Conservation (phyloP, 108 stramenopile genomes). For the Pseudonitzschia multiseries region DNA sequence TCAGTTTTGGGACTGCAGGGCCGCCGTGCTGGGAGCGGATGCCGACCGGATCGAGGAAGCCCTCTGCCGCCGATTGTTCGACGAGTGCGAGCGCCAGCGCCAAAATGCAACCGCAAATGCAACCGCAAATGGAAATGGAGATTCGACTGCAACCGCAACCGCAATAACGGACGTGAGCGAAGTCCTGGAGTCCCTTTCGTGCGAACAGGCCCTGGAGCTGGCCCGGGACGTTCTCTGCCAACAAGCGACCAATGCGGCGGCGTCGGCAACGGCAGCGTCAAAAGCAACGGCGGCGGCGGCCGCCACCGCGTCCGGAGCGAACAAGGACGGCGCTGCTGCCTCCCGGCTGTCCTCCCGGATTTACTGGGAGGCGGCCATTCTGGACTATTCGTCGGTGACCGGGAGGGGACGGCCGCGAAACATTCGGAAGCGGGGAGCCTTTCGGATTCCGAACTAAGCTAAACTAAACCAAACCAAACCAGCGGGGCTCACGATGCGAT, state of each 20-base stretch:
- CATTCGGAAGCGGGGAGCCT: neutral
- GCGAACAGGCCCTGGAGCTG: slow-evolving; percentile 13
- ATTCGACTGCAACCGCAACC: no score
- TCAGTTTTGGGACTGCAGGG: slow-evolving; percentile 79
- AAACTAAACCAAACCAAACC: neutral
- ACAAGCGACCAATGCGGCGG: no score
- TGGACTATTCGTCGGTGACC: slow-evolving; percentile 8
- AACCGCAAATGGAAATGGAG: no score
- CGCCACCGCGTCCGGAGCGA: no score
- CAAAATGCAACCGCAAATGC: neutral
- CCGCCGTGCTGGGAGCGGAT: slow-evolving; percentile 57
- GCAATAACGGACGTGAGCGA: neutral
- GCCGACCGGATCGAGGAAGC: slow-evolving; percentile 42
- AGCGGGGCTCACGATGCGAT: no score
- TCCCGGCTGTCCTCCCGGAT: neutral
- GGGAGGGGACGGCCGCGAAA: neutral
- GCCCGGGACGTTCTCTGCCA: slow-evolving; percentile 12
- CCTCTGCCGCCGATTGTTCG: neutral
- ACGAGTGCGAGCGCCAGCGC: slow-evolving; percentile 1
- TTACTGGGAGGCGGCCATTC: slow-evolving; percentile 16
- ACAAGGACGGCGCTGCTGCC: neutral
- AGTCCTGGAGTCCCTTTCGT: slow-evolving; percentile 8
- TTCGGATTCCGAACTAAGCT: neutral
- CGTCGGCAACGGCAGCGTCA: neutral
- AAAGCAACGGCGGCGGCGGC: neutral